Base-by-base conservation (phyloP, 2,329 filamentous ascomycete species). In the Pseudocercospora eumusae region DNA sequence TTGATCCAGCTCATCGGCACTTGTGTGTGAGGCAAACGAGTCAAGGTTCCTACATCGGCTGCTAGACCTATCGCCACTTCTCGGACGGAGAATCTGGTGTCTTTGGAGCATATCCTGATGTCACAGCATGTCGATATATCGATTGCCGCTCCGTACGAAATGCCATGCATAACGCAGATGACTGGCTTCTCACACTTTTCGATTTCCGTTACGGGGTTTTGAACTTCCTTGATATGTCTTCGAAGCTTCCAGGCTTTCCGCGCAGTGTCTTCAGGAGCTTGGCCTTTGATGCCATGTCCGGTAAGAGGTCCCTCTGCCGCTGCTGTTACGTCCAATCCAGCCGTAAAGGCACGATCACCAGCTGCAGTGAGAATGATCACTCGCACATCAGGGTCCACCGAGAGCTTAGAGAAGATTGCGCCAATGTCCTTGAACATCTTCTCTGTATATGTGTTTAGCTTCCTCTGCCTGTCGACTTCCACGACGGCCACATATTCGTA, bases 161-260 rank as follows among this genome's bases (percentile, higher is more conserved):
- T 86, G 36, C 89, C 92, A 70, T 96, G 91, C 68, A 96, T 78
- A 20, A 92, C 87, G 56, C 86, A 88, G 62, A 98, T 89, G 33
- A 97, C 91, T 64, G 92, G 88, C 78, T 98, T 98, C 78, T 95
- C 90, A 77, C 93, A 98, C 69, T 84, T 87, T 75, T 97, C 93
- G 57, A 96, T 80, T 13, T 87, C 83, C 0, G 82, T 83, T 65
- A 99, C 87, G 71, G 87, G 89, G 56, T 84, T 83, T 76, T 99
- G 95, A 75, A 97, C 96, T 65, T 91, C 86, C 64, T 83, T 77
- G 61, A 98, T 88, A 74, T 91, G 84, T 31, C 86, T 83, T 54
- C 90, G 84, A 55, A 93, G 58, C 11, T 57, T 53, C 25, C 61
- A 64, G 1, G 71, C 73, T 59, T 69, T 72, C n/a, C 73, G 63